A percentile compares a stretch with the other conserved stretches of the same genome.
phyloP scores from a whole-genome alignment of 140 eudicot genomes.

The Oenanthe javanica region DNA sequence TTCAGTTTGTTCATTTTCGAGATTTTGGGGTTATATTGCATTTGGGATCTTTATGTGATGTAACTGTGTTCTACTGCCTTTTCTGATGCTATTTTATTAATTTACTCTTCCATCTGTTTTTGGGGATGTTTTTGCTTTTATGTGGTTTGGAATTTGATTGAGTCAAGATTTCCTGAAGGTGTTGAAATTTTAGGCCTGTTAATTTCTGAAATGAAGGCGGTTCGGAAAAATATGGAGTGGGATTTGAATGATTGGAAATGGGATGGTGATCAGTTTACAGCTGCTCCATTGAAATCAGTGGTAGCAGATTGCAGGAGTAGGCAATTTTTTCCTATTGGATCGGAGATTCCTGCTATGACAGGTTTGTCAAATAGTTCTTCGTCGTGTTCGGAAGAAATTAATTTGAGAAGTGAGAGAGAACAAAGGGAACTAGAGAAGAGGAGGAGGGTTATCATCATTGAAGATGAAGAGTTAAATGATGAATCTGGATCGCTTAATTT shows the following conservation, averaged over 20 bases:
- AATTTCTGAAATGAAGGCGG: conserved; percentile 17
- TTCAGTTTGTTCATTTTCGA: not conserved
- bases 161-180: conserved; percentile 13
- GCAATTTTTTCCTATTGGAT: conserved; percentile 23
- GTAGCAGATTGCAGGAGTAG: conserved; percentile 20
- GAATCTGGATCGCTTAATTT: conserved; percentile 7
- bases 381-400: conserved; percentile 23
- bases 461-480: conserved; percentile 6
- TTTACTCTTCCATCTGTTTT: not conserved
- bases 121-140: not conserved
- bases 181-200: conserved; percentile 10
- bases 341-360: conserved; percentile 13
- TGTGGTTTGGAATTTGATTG: not conserved
- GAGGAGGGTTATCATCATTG: conserved; percentile 17
- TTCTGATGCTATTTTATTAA: not conserved
- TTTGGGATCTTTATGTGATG: conserved; percentile 9
- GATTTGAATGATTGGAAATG: conserved; percentile 45
- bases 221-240: conserved; percentile 40
- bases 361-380: conserved; percentile 25
- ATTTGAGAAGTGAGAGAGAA: conserved; percentile 11
- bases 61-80: not conserved
- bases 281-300: conserved; percentile 21
- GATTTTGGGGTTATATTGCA: not conserved
- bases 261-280: conserved; percentile 49
- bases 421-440: conserved; percentile 32